Evolutionary conservation across 2,329 filamentous ascomycete species (phyloP).

Genomic region (Teratosphaeriaceae sp.): DNA sequence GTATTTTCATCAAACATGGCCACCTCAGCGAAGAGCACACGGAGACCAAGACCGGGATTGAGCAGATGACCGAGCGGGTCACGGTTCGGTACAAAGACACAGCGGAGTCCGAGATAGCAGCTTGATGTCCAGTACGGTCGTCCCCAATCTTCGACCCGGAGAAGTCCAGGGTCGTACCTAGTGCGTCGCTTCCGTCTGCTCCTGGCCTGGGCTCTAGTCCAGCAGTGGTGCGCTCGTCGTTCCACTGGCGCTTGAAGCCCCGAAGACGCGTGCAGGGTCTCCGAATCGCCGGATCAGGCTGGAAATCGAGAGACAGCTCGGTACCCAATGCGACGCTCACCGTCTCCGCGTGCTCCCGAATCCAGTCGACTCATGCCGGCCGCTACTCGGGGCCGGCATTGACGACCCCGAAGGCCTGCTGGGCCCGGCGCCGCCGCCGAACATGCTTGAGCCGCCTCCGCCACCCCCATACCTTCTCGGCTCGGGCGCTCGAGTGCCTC

Average conservation of each 20-base stretch:
- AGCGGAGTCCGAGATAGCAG: too few relatives aligned
- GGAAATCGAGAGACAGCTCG: not conserved
- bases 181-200: too few relatives aligned
- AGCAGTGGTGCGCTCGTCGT: too few relatives aligned
- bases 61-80: slow-evolving; percentile 11
- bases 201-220: too few relatives aligned
- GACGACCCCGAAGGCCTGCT: slow-evolving; percentile 11
- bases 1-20: slow-evolving; percentile 39
- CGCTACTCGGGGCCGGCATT: slow-evolving; percentile 20
- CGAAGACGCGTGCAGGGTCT: too few relatives aligned
- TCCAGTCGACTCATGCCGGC: slow-evolving; percentile 28
- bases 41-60: slow-evolving; percentile 44
- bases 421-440: slow-evolving; percentile 11
- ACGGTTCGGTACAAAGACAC: too few relatives aligned
- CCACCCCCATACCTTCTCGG: not conserved
- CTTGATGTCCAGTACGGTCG: too few relatives aligned
- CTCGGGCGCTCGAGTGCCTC: slow-evolving; percentile 10
- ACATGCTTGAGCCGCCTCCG: slow-evolving; percentile 11
- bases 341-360: slow-evolving; percentile 30
- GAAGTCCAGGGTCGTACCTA: too few relatives aligned
- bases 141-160: too few relatives aligned
- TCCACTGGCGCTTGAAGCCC: too few relatives aligned
- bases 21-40: slow-evolving; percentile 44
- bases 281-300: too few relatives aligned
- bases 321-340: too few relatives aligned